phyloP scores from a whole-genome alignment of 352 stramenopile genomes.

The Phytophthora europaea region DNA sequence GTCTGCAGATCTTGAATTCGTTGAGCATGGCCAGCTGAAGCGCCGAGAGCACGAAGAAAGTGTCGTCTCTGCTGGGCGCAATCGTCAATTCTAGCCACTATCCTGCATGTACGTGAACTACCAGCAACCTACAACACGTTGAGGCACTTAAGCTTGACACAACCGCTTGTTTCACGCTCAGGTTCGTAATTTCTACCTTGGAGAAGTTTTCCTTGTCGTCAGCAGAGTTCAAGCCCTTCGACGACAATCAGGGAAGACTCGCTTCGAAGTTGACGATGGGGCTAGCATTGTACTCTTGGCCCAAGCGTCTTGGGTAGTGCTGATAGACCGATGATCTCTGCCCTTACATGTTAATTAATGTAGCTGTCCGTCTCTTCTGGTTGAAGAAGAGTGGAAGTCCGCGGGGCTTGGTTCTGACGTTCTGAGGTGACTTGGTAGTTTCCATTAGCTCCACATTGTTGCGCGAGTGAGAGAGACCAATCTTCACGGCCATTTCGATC shows the following conservation, averaged over 20 bases:
- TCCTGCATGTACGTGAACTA: no score
- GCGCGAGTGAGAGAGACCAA: background rate
- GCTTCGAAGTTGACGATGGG: background rate
- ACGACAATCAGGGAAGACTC: background rate
- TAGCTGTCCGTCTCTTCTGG: no score
- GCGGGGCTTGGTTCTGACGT: no score
- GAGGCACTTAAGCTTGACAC: no score
- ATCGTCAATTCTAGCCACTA: constrained; percentile 38
- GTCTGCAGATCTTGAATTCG: background rate
- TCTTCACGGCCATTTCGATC: no score
- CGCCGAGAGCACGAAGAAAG: constrained; percentile 2
- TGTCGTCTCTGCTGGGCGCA: constrained; percentile 25
- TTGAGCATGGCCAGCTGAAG: background rate
- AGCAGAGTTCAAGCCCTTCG: background rate
- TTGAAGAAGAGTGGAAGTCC: no score
- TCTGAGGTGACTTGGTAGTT: background rate
- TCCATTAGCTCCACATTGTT: background rate
- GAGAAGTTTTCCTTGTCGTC: background rate
- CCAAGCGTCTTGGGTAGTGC: background rate
- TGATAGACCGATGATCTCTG: no score
- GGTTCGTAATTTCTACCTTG: background rate
- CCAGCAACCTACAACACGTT: no score
- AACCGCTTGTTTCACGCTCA: no score
- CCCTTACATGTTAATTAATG: no score
- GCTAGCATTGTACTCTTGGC: background rate